phyloP scores from a whole-genome alignment of 129 eudicot species.

The Scalesia atractyloides region DNA sequence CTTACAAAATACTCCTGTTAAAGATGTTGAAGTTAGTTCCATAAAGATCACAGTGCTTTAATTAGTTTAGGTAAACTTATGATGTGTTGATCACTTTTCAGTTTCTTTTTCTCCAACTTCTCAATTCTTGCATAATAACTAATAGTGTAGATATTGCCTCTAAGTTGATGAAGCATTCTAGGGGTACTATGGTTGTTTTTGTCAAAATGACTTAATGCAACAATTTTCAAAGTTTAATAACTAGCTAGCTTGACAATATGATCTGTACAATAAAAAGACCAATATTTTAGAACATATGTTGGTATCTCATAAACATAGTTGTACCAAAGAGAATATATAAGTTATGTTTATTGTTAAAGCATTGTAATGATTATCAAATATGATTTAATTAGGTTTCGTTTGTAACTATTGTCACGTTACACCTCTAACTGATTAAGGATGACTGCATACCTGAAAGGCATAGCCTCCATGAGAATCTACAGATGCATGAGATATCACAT shows the following conservation, averaged over 20 bases:
- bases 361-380: too few species aligned
- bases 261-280: neutral
- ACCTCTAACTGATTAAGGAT: neutral
- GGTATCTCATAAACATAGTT: neutral
- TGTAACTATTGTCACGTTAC: too few species aligned
- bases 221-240: neutral
- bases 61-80: neutral
- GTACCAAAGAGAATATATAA: too few species aligned
- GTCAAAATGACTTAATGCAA: neutral
- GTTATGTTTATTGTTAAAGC: too few species aligned
- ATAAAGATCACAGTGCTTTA: neutral
- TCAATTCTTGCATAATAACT: neutral
- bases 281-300: neutral
- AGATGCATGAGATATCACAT: slow-evolving; percentile 71
- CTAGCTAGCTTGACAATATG: neutral
- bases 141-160: neutral
- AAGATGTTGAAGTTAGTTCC: neutral
- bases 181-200: neutral
- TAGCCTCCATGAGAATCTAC: slow-evolving; percentile 56
- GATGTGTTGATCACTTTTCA: neutral
- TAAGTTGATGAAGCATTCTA: neutral
- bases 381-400: too few species aligned
- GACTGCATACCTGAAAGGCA: slow-evolving; percentile 60
- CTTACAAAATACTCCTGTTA: slow-evolving; percentile 69
- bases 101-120: neutral